Percentiles rank a stretch among this genome's conserved stretches.
These are phyloP conservation scores for Anaeramoeba flamelloides DNA, from an alignment of 78 protist genomes.

Conservation along the genomic window DNA sequence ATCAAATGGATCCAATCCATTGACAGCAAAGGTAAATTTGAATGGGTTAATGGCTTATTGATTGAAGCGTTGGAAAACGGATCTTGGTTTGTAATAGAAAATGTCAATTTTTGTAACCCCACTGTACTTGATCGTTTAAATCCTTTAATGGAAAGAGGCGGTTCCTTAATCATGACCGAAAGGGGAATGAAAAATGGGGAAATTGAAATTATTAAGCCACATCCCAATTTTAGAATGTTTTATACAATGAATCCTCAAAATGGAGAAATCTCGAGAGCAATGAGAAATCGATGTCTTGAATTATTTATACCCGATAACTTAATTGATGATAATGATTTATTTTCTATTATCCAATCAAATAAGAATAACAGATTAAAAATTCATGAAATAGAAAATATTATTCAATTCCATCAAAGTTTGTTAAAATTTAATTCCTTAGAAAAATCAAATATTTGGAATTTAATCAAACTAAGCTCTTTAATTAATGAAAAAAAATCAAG, in stretches of 20 bases:
- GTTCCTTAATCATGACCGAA: constrained; percentile 51
- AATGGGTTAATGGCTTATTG: constrained; percentile 91
- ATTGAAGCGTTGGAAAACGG: constrained; percentile 64
- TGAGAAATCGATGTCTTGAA: constrained; percentile 91
- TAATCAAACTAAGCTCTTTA: not conserved
- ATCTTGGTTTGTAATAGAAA: constrained; percentile 88
- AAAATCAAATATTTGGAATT: not conserved
- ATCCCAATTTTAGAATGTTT: constrained; percentile 72
- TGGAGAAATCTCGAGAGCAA: constrained; percentile 96
- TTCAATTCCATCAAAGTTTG: not conserved
- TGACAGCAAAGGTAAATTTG: constrained; percentile 48
- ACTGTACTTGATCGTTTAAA: constrained; percentile 97
- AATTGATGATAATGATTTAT: too few relatives aligned
- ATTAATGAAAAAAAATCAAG: not conserved
- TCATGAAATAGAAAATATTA: not conserved
- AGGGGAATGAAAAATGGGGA: constrained; percentile 8
- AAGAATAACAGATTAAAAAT: too few relatives aligned
- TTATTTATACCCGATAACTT: constrained; percentile 26
- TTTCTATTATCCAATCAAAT: too few relatives aligned
- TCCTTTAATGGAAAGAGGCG: constrained; percentile 82
- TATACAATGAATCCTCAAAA: constrained; percentile 58
- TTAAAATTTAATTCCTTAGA: not conserved
- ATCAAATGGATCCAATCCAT: not conserved
- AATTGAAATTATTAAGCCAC: constrained; percentile 32
- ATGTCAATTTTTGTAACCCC: constrained; percentile 85